phyloP scores from a whole-genome alignment of 2,329 filamentous ascomycete genomes.

The Diaporthe humulicola region DNA sequence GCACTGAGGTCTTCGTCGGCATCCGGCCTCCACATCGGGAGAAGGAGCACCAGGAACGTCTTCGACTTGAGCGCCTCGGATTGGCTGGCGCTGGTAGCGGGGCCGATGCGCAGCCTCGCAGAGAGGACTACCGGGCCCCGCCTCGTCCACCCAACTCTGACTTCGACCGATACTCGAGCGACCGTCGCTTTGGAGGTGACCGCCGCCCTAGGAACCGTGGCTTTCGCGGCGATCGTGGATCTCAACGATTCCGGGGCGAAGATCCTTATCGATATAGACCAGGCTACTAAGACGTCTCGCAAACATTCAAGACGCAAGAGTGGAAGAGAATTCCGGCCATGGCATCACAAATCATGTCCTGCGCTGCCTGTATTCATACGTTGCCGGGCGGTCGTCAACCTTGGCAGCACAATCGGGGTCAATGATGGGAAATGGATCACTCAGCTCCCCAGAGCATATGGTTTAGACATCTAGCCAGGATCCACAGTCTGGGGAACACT shows the following conservation, averaged over 20 bases:
- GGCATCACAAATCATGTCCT: no score
- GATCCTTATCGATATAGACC: slow-evolving; percentile 40
- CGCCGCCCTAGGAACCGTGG: slow-evolving; percentile 37
- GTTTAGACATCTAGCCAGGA: neutral
- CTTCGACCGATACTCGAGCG: slow-evolving; percentile 35
- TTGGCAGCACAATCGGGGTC: neutral
- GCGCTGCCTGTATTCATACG: neutral
- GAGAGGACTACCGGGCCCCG: slow-evolving; percentile 31
- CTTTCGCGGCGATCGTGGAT: slow-evolving; percentile 36
- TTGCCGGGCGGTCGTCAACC: neutral
- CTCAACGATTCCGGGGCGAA: slow-evolving; percentile 37
- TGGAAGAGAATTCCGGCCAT: neutral
- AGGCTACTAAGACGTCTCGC: slow-evolving; percentile 19
- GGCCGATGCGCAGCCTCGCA: slow-evolving; percentile 30
- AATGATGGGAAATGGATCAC: neutral
- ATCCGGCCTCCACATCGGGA: slow-evolving; percentile 72
- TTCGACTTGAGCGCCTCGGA: slow-evolving; percentile 38
- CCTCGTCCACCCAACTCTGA: slow-evolving; percentile 34
- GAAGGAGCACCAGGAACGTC: slow-evolving; percentile 49
- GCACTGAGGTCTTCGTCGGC: slow-evolving; percentile 77
- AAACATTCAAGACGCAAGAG: neutral
- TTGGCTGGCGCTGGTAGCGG: slow-evolving; percentile 23
- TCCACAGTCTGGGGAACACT: neutral
- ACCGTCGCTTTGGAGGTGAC: slow-evolving; percentile 36
- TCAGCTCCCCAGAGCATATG: neutral